Evolutionary conservation across 371 early-diverging fungal genomes (phyloP), one percentile per base, ranked within the genome.

Genomic region (Encephalitozoon romaleae): DNA sequence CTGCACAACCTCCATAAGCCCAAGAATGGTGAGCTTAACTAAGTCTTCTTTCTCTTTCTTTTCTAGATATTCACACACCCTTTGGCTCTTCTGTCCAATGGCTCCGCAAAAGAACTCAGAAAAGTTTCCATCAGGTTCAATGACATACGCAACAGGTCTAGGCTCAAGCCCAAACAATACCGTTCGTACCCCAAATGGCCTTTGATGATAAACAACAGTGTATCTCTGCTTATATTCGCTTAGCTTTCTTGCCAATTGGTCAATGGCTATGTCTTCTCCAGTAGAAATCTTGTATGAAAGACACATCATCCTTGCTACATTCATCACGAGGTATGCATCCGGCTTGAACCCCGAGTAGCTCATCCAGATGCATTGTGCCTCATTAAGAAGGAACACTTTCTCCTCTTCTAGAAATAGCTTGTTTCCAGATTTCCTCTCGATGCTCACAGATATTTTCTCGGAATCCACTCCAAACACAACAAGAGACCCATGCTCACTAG

Each of bases 91-190:
- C 38, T 73, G 75, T 9, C 84, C 82, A n/a, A 87, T 77, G 53
- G 81, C 79, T 18, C 81, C 84, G 81, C 87, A 89, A 87, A 92
- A 93, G 94, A 97, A 98, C 78, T 93, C 93, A 67, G 94, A 90
- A 85, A 93, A 96, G 79, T 95, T 96, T 67, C 99, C 99, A 54
- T 96, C 94, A 12, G 99, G 97, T 78, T 98, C 98, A 21, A 98
- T 94, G 86, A 95, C 92, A 88, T 92, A 96, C 73, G 96, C 89
- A 81, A 90, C 89, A 38, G 98, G 95, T 18, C 86, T 87, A 82
- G 90, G 89, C 74, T 90, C 89, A 51, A 87, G 85, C n/a, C 97
- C 96, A 79, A 95, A 90, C 78, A 98, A 88, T 52, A 99, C 87
- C 52, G 94, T 92, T 64, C 94, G 92, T 69, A 97, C 92, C 79